Evolutionary conservation across 768 basidiomycete genomes (phyloP).

Genomic region (Tephrocybe sp.): DNA sequence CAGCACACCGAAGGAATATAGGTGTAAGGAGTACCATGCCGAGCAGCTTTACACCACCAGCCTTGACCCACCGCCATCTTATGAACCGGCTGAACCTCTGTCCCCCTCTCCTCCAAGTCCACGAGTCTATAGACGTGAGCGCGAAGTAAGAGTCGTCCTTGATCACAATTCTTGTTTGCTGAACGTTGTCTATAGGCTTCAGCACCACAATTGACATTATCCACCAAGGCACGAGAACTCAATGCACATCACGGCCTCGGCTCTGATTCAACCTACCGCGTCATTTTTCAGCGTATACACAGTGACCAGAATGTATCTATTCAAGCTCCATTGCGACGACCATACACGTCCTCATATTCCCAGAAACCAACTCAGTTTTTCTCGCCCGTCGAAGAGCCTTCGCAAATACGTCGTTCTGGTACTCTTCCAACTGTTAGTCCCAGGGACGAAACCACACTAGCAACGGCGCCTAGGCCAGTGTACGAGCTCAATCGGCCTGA

Average conservation of each 20-base stretch:
- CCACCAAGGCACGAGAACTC: conserved; percentile 1
- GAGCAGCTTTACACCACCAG: conserved; percentile 44
- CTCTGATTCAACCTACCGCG: conserved; percentile 10
- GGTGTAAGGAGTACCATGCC: conserved; percentile 47
- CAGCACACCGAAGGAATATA: conserved; percentile 42
- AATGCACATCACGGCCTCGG: conserved; percentile 2
- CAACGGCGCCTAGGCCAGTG: conserved; percentile 19
- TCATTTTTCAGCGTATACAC: conserved; percentile 10
- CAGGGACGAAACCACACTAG: conserved; percentile 34
- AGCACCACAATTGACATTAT: not conserved
- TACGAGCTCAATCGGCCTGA: conserved; percentile 7
- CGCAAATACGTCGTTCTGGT: conserved; percentile 24
- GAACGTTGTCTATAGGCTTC: conserved; percentile 4
- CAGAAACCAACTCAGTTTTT: conserved; percentile 36
- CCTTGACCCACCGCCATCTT: conserved; percentile 27
- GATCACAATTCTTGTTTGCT: not conserved
- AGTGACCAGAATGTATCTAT: conserved; percentile 13
- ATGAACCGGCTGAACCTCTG: conserved; percentile 15
- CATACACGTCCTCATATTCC: conserved; percentile 18
- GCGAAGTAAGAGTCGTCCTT: not conserved
- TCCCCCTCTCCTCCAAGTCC: conserved; percentile 3
- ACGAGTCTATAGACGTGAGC: not conserved
- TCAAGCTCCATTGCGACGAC: conserved; percentile 14
- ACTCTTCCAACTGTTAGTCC: conserved; percentile 25
- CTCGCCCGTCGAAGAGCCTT: conserved; percentile 17